Conservation (phyloP, 176 grass and related monocot species). For the Triticum urartu region DNA sequence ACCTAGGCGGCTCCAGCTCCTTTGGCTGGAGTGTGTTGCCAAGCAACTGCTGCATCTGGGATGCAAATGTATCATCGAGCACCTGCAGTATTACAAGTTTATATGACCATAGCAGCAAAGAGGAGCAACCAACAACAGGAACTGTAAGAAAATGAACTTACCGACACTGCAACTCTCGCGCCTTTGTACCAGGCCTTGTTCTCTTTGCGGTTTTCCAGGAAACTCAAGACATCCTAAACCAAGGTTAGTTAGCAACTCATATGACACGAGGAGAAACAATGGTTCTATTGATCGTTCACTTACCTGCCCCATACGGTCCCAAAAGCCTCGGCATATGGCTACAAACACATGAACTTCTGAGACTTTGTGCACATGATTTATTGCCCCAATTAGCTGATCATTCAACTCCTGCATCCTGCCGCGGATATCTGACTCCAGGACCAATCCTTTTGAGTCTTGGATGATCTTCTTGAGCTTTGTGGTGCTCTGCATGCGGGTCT, state of each 20-base stretch:
- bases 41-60: constrained; percentile 86
- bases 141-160: constrained; percentile 42
- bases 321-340: constrained; percentile 78
- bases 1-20: constrained; percentile 82
- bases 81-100: constrained; percentile 46
- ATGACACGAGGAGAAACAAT: neutral
- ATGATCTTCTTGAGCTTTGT: constrained; percentile 99
- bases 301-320: constrained; percentile 97
- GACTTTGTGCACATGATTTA: constrained; percentile 78
- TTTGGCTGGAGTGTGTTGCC: constrained; percentile 75
- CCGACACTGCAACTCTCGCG: constrained; percentile 70
- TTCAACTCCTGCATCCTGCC: constrained; percentile 87
- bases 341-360: constrained; percentile 88
- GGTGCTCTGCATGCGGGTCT: constrained; percentile 77
- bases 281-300: neutral
- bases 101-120: neutral
- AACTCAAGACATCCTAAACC: constrained; percentile 84
- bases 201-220: constrained; percentile 91
- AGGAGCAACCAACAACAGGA: neutral
- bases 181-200: constrained; percentile 94
- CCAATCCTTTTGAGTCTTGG: constrained; percentile 80
- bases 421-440: constrained; percentile 90
- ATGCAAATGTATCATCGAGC: constrained; percentile 91
- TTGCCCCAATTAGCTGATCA: constrained; percentile 68
- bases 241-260: constrained; percentile 26